A percentile compares a stretch with the other conserved stretches of the same genome.
phyloP scores from a whole-genome alignment of 208 protist genomes.

The Leishmania mexicana region DNA sequence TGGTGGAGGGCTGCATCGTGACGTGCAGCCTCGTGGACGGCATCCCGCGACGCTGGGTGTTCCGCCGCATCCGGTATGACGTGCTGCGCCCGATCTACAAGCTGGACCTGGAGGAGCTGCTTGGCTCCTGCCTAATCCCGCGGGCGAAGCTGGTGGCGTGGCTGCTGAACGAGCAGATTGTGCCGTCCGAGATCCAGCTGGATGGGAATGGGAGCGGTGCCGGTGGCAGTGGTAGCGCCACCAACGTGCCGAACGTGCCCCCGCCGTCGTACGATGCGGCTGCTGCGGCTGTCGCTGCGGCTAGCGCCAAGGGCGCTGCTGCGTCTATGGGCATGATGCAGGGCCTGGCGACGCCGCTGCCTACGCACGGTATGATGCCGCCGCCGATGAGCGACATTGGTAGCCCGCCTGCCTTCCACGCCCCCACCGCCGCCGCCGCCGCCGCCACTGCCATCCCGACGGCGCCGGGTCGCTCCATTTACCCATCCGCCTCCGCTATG shows the following conservation, averaged over 20 bases:
- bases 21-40: slow-evolving; percentile 67
- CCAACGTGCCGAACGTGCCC: slow-evolving; percentile 15
- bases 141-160: slow-evolving; percentile 70
- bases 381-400: not conserved
- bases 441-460: not conserved
- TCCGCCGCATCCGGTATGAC: slow-evolving; percentile 76
- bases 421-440: not conserved
- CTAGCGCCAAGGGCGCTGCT: not conserved
- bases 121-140: slow-evolving; percentile 69
- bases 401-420: not conserved
- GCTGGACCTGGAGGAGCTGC: slow-evolving; percentile 63
- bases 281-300: slow-evolving; percentile 9
- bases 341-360: not conserved
- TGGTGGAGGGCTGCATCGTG: slow-evolving; percentile 80
- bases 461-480: slow-evolving; percentile 10
- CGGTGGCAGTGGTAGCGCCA: slow-evolving; percentile 6
- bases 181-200: slow-evolving; percentile 37
- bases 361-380: not conserved
- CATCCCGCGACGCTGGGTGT: slow-evolving; percentile 44
- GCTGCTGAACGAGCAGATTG: slow-evolving; percentile 60
- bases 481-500: slow-evolving; percentile 27
- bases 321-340: not conserved
- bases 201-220: slow-evolving; percentile 10
- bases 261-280: slow-evolving; percentile 33
- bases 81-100: slow-evolving; percentile 75